Base-by-base conservation (phyloP, 345 rosid species). In the Linum tenue region DNA sequence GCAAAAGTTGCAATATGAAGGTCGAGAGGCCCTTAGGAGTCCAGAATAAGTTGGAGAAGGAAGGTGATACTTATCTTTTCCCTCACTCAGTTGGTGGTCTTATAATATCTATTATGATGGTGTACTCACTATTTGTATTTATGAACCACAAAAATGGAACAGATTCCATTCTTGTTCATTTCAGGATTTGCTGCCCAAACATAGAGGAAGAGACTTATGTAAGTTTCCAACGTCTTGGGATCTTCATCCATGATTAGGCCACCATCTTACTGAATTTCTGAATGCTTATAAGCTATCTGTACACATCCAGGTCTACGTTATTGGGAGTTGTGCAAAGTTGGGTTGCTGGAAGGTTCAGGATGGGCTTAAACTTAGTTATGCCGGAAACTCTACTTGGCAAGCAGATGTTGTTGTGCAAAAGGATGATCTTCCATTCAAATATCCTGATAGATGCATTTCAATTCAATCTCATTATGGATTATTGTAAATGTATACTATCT, bases 321-420 rank as follows among this genome's bases (percentile, higher is more conserved):
- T 86, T 72, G 98, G 98, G 70, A 83, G 86, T 79, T 55, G 74
- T 65, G 62, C 69, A 16, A 80, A 77, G 80, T 77, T 92, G 78
- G 98, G 98, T 63, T 81, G 72, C 66, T 92, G 97, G 96, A 88
- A 88, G 75, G 78, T 85, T 80, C 84, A 84, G 73, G 79, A 68
- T 82, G 98, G 86, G 58, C 85, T 90, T 73, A 83, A 78, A 72
- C 95, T 90, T 64, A 69, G 73, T 71, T 84, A 85, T 83, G 84
- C 81, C 64, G 89, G 95, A 69, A 87, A 84, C 64, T 84, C 83
- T n/a, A 68, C 75, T 58, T 92, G 97, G 96, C 91, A 88, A 76
- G 89, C 80, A 39, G 95, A 88, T 70, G 78, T 81, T 76, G 68
- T 73, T 67, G 66, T 85, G 39, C 79, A 73, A 58, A 83, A 70